These are phyloP conservation scores for Gossypium raimondii DNA, from an alignment of 345 rosid genomes.

Conservation along the genomic window DNA sequence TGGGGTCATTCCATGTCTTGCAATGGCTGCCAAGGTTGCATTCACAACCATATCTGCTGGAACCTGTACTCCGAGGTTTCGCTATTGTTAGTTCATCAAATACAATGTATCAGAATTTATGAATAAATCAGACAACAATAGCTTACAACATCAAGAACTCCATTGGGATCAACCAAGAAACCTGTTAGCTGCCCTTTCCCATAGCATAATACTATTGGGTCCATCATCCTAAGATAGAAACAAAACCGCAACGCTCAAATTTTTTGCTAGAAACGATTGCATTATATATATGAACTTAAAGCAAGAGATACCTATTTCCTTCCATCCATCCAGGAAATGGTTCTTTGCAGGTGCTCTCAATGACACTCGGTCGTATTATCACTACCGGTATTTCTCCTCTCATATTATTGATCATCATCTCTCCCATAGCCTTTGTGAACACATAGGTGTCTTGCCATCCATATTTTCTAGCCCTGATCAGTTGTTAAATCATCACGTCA, in stretches of 20 bases:
- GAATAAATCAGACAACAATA: background rate
- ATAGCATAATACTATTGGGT: slow-evolving; percentile 79
- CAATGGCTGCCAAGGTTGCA: slow-evolving; percentile 88
- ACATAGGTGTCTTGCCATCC: slow-evolving; percentile 97
- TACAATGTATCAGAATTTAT: slow-evolving; percentile 32
- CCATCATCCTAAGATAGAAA: slow-evolving; percentile 75
- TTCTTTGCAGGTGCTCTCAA: slow-evolving; percentile 84
- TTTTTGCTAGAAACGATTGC: background rate
- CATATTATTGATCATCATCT: slow-evolving; percentile 73
- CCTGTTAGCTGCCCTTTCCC: slow-evolving; percentile 95
- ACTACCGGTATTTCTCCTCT: slow-evolving; percentile 80
- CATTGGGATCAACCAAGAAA: slow-evolving; percentile 77
- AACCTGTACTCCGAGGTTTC: slow-evolving; percentile 23
- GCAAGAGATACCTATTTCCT: slow-evolving; percentile 69
- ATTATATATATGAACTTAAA: background rate
- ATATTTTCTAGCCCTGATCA: slow-evolving; percentile 63
- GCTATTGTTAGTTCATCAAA: slow-evolving; percentile 40
- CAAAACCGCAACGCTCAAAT: background rate
- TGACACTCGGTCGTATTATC: slow-evolving; percentile 77
- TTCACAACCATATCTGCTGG: slow-evolving; percentile 83
- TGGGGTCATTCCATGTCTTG: slow-evolving; percentile 53
- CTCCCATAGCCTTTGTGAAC: slow-evolving; percentile 98
- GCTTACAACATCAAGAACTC: slow-evolving; percentile 88
- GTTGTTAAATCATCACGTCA: background rate
- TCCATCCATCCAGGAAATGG: slow-evolving; percentile 99